Base-by-base conservation (phyloP, 2,329 filamentous ascomycete species). In the Microdochium nivale region DNA sequence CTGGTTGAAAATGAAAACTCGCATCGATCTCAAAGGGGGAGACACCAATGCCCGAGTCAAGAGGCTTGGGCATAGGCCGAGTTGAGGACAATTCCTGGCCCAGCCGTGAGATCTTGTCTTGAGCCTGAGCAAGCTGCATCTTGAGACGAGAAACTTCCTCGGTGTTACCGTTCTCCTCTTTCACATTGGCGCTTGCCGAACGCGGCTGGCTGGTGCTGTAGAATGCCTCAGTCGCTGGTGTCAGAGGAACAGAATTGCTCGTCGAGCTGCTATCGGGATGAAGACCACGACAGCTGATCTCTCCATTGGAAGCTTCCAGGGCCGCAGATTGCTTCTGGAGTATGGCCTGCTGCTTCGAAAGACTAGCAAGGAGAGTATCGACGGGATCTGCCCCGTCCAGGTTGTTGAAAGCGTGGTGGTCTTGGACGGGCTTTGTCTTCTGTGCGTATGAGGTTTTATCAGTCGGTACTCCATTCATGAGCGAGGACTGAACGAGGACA, bases 281-380 rank as follows among this genome's bases (percentile, higher is more conserved):
- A 32, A 56, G 60, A 50, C 62, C 63, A 30, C 65, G 59, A 54
- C 70, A 71, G 27, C 61, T 52, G 33, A 44, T 54, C 23, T 67
- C 65, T 21, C 74, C 71, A 13, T 74, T 70, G 25, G 60, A 54
- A 10, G 62, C 60, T 53, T 76, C 78, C 44, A 80, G 63, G 50
- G 74, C 73, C 52, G 80, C 73, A 54, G 77, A 79, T 62, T 86
- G 81, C 65, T 81, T 77, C 49, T 73, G 74, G 49, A 85, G 67
- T n/a, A 75, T 65, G 44, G 72, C 72, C 61, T 86, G 81, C 61
- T 90, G 86, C 65, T 90, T 84, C n/a, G 81, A 81, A 48, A 92
- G 76, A 63, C 84, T 87, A 52, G 85, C 81, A 56, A 90, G 72
- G 49, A 90, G 79, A 54, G 84, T 84, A 60, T 94, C 88, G 75